Base-by-base conservation (phyloP, 2,329 filamentous ascomycete genomes). In the Fusarium nelsonii region DNA sequence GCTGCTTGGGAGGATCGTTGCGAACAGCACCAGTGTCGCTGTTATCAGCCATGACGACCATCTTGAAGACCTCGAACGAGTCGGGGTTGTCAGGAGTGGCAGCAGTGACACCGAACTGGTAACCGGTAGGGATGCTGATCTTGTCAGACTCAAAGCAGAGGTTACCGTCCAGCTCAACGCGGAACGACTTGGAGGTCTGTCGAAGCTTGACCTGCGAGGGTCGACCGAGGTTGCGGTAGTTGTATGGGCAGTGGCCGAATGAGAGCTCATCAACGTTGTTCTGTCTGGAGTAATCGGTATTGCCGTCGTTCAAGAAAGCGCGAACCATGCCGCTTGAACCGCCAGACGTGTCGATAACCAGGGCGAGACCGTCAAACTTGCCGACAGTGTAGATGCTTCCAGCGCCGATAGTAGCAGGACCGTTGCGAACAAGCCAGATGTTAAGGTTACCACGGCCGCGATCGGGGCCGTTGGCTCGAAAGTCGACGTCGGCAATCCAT, bases 301-400 rank as follows among this genome's bases (percentile, higher is more conserved):
- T 88, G 49, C 94, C 95, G 78, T 98, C 96, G 81, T 98, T 99
- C 70, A 99, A 83, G 83, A 98, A 99, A 18, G 92, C 96, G 62
- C 96, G 88, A 69, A 99, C 85, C 80, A 91, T 94, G 71, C 96
- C 96, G 52, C 89, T 90, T 4, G 82, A 81, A 44, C 93, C 91
- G 56, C 92, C 91, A 75, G 96, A 91, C 66, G 92, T 90, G 80
- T 98, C 95, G 55, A 99, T 80, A 26, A 97, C 91, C 59, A 99
- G 82, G 34, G 89, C 94, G 71, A 99, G 83, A n/a, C 96, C 96
- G 74, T 98, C 95, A 74, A 97, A 99, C 72, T 88, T 88, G 55
- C 88, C 88, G 11, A 91, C 91, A 1, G 92, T 96, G 81, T 97
- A 97, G 72, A 97, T 88, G 79, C 92, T 97, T 69, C 88, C 87